These are phyloP conservation scores for Penicillium fuscoglaucum DNA, from an alignment of 2,329 filamentous ascomycete genomes.

Conservation along the genomic window DNA sequence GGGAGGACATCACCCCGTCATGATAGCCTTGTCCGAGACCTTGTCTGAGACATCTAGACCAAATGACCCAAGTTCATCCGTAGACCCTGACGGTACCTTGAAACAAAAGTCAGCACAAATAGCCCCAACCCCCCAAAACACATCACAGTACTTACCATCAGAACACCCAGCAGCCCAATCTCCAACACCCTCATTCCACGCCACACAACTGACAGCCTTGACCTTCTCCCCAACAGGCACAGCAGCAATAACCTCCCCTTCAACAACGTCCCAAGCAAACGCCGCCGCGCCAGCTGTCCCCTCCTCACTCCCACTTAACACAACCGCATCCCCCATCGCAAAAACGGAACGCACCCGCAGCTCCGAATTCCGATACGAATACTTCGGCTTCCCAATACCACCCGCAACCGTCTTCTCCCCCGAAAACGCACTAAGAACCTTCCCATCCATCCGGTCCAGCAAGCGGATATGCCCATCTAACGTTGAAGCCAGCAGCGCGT, in stretches of 20 bases:
- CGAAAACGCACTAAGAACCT: slow-evolving; percentile 70
- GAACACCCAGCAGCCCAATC: slow-evolving; percentile 46
- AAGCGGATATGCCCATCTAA: slow-evolving; percentile 76
- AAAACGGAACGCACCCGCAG: slow-evolving; percentile 74
- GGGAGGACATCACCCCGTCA: not conserved
- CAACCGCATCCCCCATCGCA: slow-evolving; percentile 73
- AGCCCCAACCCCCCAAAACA: not conserved
- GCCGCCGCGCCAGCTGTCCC: slow-evolving; percentile 30
- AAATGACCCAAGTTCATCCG: not conserved
- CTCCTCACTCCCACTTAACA: slow-evolving; percentile 77
- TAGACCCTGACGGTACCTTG: slow-evolving; percentile 10
- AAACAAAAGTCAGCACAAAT: not conserved
- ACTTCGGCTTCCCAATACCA: slow-evolving; percentile 25
- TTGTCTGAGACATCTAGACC: not conserved
- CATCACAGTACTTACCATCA: slow-evolving; percentile 37
- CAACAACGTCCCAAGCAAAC: slow-evolving; percentile 78
- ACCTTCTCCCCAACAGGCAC: slow-evolving; percentile 49
- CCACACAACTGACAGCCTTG: slow-evolving; percentile 48
- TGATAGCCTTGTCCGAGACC: not conserved
- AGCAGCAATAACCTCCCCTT: slow-evolving; percentile 65
- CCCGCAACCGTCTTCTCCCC: slow-evolving; percentile 47
- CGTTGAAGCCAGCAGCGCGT: slow-evolving; percentile 70
- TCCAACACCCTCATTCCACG: slow-evolving; percentile 45
- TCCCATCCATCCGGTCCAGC: slow-evolving; percentile 75
- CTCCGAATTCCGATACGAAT: slow-evolving; percentile 61